A percentile compares a stretch with the other conserved stretches of the same genome.
Conservation (phyloP, 345 rosid species). For the Eucalyptus brandiana region DNA sequence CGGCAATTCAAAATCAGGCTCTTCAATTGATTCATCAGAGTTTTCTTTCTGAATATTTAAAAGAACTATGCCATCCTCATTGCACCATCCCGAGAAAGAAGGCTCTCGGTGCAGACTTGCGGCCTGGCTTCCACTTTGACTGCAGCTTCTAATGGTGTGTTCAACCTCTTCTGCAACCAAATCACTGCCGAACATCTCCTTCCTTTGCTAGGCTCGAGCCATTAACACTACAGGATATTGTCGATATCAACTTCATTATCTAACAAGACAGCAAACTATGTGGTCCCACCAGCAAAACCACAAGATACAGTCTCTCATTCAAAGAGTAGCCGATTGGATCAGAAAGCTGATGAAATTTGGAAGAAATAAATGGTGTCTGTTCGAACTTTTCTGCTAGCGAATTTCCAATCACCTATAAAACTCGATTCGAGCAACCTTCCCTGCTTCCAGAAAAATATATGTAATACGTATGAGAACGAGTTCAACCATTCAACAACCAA, state of each 20-base stretch:
- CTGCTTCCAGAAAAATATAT: background rate
- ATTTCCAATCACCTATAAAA: background rate
- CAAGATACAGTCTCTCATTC: background rate
- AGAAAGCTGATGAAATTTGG: background rate
- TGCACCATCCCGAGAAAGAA: constrained; percentile 30
- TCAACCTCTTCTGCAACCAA: background rate
- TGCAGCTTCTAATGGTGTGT: background rate
- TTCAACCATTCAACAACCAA: background rate
- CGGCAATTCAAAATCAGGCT: constrained; percentile 15
- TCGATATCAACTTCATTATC: background rate
- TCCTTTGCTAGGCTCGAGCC: background rate
- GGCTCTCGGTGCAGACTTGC: constrained; percentile 16
- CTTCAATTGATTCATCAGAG: constrained; percentile 1
- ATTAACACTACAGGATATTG: background rate
- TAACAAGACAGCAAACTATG: background rate
- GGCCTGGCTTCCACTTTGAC: constrained; percentile 4
- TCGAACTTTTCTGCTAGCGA: background rate
- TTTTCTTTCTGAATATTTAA: background rate
- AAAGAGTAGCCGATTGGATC: background rate
- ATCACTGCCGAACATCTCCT: constrained; percentile 24
- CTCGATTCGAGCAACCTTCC: background rate
- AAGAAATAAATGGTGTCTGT: background rate
- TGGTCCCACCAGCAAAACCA: background rate
- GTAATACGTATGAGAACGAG: background rate
- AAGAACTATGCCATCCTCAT: constrained; percentile 7